A percentile compares a stretch with the other conserved stretches of the same genome.
Evolutionary conservation across 2,329 filamentous ascomycete species (phyloP).

Genomic region (Didymella glomerata): DNA sequence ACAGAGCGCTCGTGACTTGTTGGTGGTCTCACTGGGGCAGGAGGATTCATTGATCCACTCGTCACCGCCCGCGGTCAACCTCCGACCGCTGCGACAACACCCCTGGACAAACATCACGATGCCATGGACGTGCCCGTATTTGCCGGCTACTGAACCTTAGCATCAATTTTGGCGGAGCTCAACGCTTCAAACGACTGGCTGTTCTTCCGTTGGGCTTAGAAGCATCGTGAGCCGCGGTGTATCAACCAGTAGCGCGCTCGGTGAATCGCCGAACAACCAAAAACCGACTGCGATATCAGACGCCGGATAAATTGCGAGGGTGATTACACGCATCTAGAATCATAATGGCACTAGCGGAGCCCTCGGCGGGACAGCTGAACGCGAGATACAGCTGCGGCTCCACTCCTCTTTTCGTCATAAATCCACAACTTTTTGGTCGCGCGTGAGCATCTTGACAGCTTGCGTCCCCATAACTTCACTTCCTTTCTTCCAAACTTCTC

Average conservation of each 20-base stretch:
- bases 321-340: conserved; percentile 41
- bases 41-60: conserved; percentile 25
- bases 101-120: conserved; percentile 12
- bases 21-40: conserved; percentile 73
- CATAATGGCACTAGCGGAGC: conserved; percentile 32
- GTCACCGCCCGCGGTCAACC: conserved; percentile 24
- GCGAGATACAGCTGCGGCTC: conserved; percentile 38
- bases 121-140: conserved; percentile 4
- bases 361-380: conserved; percentile 39
- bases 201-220: conserved; percentile 2
- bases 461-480: conserved; percentile 17
- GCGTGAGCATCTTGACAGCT: conserved; percentile 28
- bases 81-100: conserved; percentile 9
- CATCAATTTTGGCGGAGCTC: conserved; percentile 4
- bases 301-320: conserved; percentile 48
- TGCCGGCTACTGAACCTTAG: conserved; percentile 14
- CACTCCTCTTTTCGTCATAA: conserved; percentile 40
- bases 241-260: conserved; percentile 14
- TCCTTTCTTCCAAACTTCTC: conserved; percentile 5
- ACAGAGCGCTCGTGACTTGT: conserved; percentile 64
- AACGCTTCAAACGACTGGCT: conserved; percentile 1
- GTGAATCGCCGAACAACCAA: conserved; percentile 19
- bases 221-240: conserved; percentile 13
- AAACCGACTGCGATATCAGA: conserved; percentile 25
- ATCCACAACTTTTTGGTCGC: conserved; percentile 27